Evolutionary conservation across 2,329 filamentous ascomycete species (phyloP).

Genomic region (Apiospora pterosperma): DNA sequence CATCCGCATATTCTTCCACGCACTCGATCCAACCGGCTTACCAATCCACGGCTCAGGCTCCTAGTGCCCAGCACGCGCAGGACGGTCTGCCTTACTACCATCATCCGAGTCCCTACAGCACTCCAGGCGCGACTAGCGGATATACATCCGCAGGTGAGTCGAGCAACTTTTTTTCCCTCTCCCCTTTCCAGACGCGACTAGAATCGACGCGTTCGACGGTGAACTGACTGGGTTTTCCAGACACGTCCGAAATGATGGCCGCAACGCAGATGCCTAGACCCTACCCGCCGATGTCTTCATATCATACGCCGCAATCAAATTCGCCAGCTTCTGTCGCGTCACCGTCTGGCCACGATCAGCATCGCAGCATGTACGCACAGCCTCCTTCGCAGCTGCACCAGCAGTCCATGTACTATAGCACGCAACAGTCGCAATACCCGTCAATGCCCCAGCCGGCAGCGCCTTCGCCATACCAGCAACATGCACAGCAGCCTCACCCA

Average conservation of each 20-base stretch:
- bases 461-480: constrained; percentile 60
- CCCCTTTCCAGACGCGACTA: neutral
- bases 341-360: constrained; percentile 82
- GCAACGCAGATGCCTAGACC: constrained; percentile 67
- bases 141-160: constrained; percentile 83
- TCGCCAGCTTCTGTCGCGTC: constrained; percentile 92
- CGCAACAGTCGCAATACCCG: constrained; percentile 58
- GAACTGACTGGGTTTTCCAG: constrained; percentile 30
- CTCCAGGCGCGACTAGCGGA: constrained; percentile 74
- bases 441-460: constrained; percentile 62
- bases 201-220: constrained; percentile 8
- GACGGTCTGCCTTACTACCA: constrained; percentile 70
- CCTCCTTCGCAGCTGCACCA: constrained; percentile 75
- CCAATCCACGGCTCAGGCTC: constrained; percentile 60
- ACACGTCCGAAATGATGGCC: constrained; percentile 66
- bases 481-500: constrained; percentile 51
- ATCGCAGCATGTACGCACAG: constrained; percentile 81
- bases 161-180: neutral
- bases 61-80: constrained; percentile 58
- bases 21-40: constrained; percentile 66
- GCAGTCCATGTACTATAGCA: constrained; percentile 73
- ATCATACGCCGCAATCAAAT: constrained; percentile 93
- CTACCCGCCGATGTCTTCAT: constrained; percentile 77
- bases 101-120: constrained; percentile 79
- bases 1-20: constrained; percentile 64